These are phyloP conservation scores for Phytophthora tubulina DNA, from an alignment of 352 stramenopile genomes.

Conservation along the genomic window DNA sequence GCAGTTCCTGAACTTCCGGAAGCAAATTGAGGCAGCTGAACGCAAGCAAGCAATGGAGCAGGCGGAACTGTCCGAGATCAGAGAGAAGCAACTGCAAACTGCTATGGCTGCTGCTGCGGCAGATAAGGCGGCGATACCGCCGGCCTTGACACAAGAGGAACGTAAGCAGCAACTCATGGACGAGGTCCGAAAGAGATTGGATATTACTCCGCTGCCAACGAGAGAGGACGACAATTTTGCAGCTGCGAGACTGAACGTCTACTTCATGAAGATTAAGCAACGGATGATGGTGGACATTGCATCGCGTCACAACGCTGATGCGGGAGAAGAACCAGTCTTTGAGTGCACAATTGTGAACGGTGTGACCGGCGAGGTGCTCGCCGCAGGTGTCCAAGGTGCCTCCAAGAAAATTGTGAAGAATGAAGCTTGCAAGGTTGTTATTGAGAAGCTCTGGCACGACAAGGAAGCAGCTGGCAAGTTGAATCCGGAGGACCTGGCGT, in stretches of 20 bases:
- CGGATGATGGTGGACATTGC: conserved; percentile 59
- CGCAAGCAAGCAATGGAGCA: conserved; percentile 40
- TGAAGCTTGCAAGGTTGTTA: conserved; percentile 64
- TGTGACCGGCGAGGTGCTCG: conserved; percentile 50
- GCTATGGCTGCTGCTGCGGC: conserved; percentile 12
- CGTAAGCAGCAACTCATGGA: conserved; percentile 51
- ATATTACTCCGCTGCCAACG: conserved; percentile 53
- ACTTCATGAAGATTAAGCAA: conserved; percentile 78
- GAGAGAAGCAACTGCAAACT: conserved; percentile 39
- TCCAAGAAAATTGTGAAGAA: conserved; percentile 85
- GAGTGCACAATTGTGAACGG: conserved; percentile 63
- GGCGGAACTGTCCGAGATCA: conserved; percentile 45
- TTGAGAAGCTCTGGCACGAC: conserved; percentile 80
- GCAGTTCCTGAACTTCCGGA: conserved; percentile 57
- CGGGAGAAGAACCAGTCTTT: conserved; percentile 69
- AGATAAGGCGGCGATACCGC: conserved; percentile 14
- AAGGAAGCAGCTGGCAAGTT: conserved; percentile 72
- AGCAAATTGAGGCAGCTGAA: conserved; percentile 54
- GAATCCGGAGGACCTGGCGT: conserved; percentile 61
- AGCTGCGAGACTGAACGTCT: conserved; percentile 58
- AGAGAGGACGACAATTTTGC: conserved; percentile 77
- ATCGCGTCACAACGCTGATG: conserved; percentile 53
- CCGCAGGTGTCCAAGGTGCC: conserved; percentile 55
- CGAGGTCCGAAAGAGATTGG: conserved; percentile 42
- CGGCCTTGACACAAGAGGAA: conserved; percentile 43